Conservation (phyloP, 805 yeast genomes). For the Suhomyces faveliae region DNA sequence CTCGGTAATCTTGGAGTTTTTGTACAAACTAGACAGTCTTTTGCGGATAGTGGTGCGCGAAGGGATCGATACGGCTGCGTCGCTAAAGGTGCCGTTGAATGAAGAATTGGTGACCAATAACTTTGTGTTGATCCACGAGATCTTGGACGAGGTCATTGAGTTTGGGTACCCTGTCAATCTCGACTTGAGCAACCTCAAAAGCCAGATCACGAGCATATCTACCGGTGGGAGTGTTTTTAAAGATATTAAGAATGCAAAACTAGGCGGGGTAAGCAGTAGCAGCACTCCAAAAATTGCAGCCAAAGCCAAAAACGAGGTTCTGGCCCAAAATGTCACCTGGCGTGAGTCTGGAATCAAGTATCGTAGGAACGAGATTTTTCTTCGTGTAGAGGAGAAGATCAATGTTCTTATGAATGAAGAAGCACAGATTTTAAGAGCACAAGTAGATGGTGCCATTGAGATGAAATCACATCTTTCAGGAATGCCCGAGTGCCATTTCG, state of each 20-base stretch:
- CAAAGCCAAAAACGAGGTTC: too few species aligned
- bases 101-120: constrained; percentile 56
- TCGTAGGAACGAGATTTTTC: constrained; percentile 74
- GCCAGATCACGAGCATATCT: constrained; percentile 12
- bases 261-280: background rate
- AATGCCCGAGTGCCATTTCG: constrained; percentile 80
- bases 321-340: constrained; percentile 57
- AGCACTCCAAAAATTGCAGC: background rate
- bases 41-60: constrained; percentile 35
- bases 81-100: constrained; percentile 14
- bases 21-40: constrained; percentile 58
- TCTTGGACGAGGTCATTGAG: constrained; percentile 73
- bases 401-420: constrained; percentile 65
- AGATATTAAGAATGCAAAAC: constrained; percentile 9
- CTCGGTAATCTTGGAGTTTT: constrained; percentile 72
- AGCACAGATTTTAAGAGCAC: constrained; percentile 63
- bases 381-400: constrained; percentile 74
- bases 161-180: constrained; percentile 75
- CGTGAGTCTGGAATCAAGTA: constrained; percentile 68
- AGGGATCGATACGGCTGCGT: constrained; percentile 9
- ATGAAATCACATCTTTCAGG: constrained; percentile 76
- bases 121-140: constrained; percentile 68
- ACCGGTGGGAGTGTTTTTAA: constrained; percentile 21
- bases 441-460: constrained; percentile 72
- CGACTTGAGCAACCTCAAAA: constrained; percentile 41